Evolutionary conservation across 495 filamentous ascomycete genomes (phyloP).

Genomic region (Talaromyces liani): DNA sequence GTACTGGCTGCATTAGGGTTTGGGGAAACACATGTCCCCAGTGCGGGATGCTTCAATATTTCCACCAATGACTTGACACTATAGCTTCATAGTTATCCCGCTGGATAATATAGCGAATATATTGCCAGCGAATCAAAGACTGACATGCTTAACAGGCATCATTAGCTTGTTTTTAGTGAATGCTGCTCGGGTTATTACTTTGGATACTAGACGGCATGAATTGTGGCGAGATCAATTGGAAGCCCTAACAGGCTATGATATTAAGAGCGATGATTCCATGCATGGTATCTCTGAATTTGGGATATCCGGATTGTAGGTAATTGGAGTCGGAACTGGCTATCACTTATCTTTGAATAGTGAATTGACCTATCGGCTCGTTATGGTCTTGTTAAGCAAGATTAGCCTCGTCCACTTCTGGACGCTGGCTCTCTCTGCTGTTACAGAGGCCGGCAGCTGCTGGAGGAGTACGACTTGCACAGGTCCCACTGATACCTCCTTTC

Average conservation of each 20-base stretch:
- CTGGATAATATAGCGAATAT: background rate
- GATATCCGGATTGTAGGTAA: background rate
- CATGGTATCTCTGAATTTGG: background rate
- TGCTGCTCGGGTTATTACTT: background rate
- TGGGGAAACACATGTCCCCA: background rate
- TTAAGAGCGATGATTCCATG: background rate
- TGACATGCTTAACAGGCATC: background rate
- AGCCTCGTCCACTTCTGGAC: slow-evolving; percentile 5
- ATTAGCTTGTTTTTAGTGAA: background rate
- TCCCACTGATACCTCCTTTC: slow-evolving; percentile 43
- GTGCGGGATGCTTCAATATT: background rate
- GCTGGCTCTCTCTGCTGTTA: slow-evolving; percentile 13
- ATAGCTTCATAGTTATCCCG: background rate
- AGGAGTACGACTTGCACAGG: slow-evolving; percentile 48
- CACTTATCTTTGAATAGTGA: background rate
- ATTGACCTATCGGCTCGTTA: background rate
- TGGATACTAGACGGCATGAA: background rate
- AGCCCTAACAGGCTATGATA: background rate
- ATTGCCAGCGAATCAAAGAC: background rate
- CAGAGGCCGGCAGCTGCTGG: slow-evolving; percentile 43
- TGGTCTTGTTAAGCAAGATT: background rate
- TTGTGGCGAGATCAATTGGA: background rate
- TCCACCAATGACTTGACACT: background rate
- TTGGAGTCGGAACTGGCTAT: background rate
- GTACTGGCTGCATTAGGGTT: background rate